Evolutionary conservation across 176 grass and related monocot species (phyloP), one percentile per base, ranked within the genome.

Genomic region (Poa annua): DNA sequence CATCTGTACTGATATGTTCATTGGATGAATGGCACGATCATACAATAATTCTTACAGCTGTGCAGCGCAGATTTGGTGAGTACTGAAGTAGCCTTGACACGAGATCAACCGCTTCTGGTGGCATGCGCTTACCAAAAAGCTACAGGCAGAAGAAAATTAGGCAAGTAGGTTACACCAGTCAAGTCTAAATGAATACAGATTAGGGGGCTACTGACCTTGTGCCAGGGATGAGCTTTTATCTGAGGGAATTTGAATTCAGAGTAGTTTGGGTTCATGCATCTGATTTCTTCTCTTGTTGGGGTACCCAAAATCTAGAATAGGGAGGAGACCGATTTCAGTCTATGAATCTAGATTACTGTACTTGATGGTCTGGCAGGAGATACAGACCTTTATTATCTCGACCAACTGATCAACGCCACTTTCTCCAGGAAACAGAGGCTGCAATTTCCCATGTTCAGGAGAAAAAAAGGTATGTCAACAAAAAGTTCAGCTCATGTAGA

Each of bases 181-280:
- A 66, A 70, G 13, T 71, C 68, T 68, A 49, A 80, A 22, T 21
- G 7, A 13, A 50, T 2, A 29, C 25, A 70, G 35, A 67, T 38
- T 81, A 80, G 48, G 76, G 70, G 76, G 76, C 52, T 38, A 86
- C 80, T 55, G 68, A 92, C 92, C 95, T 97, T 97, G 86, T 94
- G 95, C 95, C 92, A 97, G 36, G 95, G 95, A 89, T 97, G 95
- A 81, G 95, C 92, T 89, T 97, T 97, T 75, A 97, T 94, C 86
- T 97, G 92, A 35, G 92, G 92, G 70, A 97, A 97, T 66, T 97
- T 94, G 86, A 92, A 97, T 66, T 97, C 95, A 0, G 90, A 91
- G 75, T 92, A 97, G 67, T 92, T 97, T 84, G 92, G 92, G 42
- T 97, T 97, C 95, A 97, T 97, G 86, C 92, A 97, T 68, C 93